A percentile compares a stretch with the other conserved stretches of the same genome.
Evolutionary conservation across 768 basidiomycete species (phyloP).

Genomic region (Tephrocybe sp.): DNA sequence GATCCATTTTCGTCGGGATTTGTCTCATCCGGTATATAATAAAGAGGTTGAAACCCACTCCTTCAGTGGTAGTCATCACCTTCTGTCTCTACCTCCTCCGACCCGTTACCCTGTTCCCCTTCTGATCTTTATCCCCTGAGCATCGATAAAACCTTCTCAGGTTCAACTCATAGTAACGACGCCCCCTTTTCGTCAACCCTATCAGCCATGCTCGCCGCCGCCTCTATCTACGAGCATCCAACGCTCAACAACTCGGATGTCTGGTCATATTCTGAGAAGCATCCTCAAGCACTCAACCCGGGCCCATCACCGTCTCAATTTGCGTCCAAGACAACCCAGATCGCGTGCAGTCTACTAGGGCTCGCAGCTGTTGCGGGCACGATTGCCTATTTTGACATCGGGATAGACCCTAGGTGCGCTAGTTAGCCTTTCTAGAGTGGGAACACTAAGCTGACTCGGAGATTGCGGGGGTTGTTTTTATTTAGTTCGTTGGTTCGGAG

Average conservation of each 20-base stretch:
- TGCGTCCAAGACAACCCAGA: not conserved
- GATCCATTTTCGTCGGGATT: conserved; percentile 8
- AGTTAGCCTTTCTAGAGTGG: not conserved
- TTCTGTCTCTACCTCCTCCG: not conserved
- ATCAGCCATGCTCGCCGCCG: conserved; percentile 12
- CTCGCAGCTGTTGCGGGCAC: conserved; percentile 1
- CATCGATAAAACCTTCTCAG: conserved; percentile 2
- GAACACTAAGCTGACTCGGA: not conserved
- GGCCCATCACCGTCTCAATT: not conserved
- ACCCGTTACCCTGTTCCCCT: not conserved
- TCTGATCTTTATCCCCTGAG: not conserved
- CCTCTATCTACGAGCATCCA: conserved; percentile 18
- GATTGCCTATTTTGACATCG: conserved; percentile 1
- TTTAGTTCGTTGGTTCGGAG: conserved; percentile 3
- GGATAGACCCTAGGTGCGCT: conserved; percentile 1
- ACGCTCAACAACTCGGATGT: conserved; percentile 13
- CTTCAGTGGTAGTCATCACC: not conserved
- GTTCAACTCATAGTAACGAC: not conserved
- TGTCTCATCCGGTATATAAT: conserved; percentile 7
- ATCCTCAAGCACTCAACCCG: conserved; percentile 2
- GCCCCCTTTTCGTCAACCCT: not conserved
- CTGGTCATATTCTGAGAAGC: conserved; percentile 10
- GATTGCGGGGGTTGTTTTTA: not conserved
- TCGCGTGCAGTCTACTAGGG: conserved; percentile 10
- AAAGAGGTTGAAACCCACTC: not conserved